A percentile compares a stretch with the other conserved stretches of the same genome.
These are phyloP conservation scores for Tephrocybe sp. DNA, from an alignment of 768 basidiomycete species.

Conservation along the genomic window DNA sequence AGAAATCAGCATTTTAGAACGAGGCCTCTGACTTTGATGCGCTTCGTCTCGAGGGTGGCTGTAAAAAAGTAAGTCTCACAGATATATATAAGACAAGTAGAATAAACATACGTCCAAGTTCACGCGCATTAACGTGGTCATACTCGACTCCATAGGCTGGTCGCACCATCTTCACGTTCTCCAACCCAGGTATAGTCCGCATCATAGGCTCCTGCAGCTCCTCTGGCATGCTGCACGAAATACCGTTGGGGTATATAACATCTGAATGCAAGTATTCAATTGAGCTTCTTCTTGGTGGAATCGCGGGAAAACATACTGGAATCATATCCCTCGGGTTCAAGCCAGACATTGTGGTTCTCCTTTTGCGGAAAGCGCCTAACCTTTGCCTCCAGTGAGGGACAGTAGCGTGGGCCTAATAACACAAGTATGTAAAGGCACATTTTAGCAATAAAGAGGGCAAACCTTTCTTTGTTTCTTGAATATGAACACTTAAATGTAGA, in stretches of 20 bases:
- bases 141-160: conserved; percentile 95
- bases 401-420: conserved; percentile 79
- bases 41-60: conserved; percentile 87
- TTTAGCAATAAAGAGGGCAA: not conserved
- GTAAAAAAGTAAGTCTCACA: not conserved
- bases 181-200: conserved; percentile 81
- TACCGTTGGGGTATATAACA: conserved; percentile 86
- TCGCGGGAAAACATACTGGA: conserved; percentile 49
- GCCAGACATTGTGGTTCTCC: conserved; percentile 73
- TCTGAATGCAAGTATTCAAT: conserved; percentile 49
- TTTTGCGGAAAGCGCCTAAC: conserved; percentile 78
- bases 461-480: conserved; percentile 90
- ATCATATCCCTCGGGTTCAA: conserved; percentile 92
- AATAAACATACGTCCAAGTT: conserved; percentile 60
- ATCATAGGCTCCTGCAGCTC: conserved; percentile 84
- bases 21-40: conserved; percentile 57
- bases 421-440: not conserved
- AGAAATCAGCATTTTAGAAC: not conserved
- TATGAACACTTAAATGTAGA: conserved; percentile 77
- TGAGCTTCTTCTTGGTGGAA: not conserved
- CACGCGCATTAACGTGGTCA: conserved; percentile 85
- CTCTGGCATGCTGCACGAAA: conserved; percentile 86
- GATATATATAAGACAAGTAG: not conserved
- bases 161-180: conserved; percentile 78
- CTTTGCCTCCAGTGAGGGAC: conserved; percentile 89